Percentiles rank a stretch among this genome's conserved stretches.
Conservation (phyloP, 2,329 filamentous ascomycete genomes). For the Talaromyces sp. region DNA sequence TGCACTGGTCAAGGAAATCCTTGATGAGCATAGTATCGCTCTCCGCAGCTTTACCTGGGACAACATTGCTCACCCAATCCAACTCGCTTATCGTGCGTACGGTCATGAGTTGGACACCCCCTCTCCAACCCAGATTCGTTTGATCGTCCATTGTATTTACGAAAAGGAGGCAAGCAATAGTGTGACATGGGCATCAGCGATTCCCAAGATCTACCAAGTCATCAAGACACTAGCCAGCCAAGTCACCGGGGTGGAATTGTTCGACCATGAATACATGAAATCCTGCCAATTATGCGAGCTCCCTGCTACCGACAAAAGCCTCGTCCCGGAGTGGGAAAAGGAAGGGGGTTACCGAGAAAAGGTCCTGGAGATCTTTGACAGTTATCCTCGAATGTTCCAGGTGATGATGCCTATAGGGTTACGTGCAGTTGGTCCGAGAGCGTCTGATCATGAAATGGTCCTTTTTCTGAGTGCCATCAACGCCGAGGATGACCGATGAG, state of each 20-base stretch:
- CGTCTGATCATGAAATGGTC: not conserved
- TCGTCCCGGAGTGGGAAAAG: not conserved
- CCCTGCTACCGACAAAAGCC: not conserved
- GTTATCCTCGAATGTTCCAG: not conserved
- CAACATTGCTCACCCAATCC: not conserved
- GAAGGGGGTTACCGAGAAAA: not conserved
- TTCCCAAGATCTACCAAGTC: conserved; percentile 2
- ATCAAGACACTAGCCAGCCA: not conserved
- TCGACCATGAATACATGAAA: not conserved
- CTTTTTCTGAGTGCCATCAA: conserved; percentile 1
- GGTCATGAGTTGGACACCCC: not conserved
- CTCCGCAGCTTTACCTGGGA: not conserved
- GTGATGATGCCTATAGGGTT: conserved; percentile 5
- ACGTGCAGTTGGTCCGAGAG: not conserved
- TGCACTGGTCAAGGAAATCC: not conserved
- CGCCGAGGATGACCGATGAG: conserved; percentile 2
- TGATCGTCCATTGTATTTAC: not conserved
- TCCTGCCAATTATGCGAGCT: not conserved
- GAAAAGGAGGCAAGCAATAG: conserved; percentile 1
- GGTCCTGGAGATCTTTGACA: not conserved
- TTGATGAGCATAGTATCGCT: not conserved
- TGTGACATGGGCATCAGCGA: not conserved
- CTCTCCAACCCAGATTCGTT: not conserved
- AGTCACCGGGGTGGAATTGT: not conserved
- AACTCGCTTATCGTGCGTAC: not conserved